Evolutionary conservation across 495 filamentous ascomycete genomes (phyloP), one percentile per base, ranked within the genome.

Genomic region (Recurvomyces mirabilis): DNA sequence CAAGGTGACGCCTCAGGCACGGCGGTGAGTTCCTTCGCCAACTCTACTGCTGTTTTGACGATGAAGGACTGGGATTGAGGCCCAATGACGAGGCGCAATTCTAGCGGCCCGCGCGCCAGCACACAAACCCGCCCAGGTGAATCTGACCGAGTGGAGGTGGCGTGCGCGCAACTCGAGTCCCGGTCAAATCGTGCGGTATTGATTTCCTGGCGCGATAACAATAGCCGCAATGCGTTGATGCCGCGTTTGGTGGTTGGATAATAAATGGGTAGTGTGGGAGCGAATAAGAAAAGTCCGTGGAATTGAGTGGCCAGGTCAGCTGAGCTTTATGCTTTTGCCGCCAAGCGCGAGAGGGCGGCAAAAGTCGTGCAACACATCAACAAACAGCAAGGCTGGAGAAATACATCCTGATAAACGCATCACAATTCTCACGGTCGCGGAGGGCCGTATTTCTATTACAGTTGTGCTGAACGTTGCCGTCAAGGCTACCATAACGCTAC

Each of bases 11-110:
- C 20, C 18, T 25, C 37, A 40, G 34, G 43, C 43, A 34, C 43
- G 21, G 43, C 43, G 43, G 43, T 38, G 43, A 22, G n/a, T 20
- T 37, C 3, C 28, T 43, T 24, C 28, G 13, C 18, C 29, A 5
- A 17, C 20, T n/a, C 14, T 22, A 21, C 31, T 20, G 32, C 35
- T 18, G 22, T 37, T 15, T 14, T 24, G 17, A 9, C 19, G 17
- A 12, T 15, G 7, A 20, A 15, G 13, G 24, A 19, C 7, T 12
- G 33, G 7, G 19, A 34, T 44, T 22, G 15, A 23, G 18, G 43
- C 43, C 21, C 32, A 46, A 46, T 43, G 25, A 46, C 29, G 32
- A 38, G 29, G 32, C 32, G 21, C 26, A 30, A 14, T 25, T 21
- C 22, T 15, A 2, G 9, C 34, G 38, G 38, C 38, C 22, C 38